These are phyloP conservation scores for Leishmania lainsoni DNA, from an alignment of 208 protist genomes.

Conservation along the genomic window DNA sequence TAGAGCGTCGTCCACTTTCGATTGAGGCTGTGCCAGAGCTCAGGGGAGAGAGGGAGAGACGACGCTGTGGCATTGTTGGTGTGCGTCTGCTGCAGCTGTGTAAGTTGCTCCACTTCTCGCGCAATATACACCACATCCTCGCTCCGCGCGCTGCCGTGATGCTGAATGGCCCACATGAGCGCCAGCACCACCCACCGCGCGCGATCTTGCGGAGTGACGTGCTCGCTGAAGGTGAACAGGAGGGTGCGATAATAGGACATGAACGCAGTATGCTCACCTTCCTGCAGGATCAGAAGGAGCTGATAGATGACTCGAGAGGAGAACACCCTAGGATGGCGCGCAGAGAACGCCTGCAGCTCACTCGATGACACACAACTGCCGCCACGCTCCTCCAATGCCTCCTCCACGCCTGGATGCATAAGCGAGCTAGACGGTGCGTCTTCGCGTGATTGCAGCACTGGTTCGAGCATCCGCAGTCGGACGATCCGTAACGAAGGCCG, in stretches of 20 bases:
- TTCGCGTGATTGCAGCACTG: background rate
- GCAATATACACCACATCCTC: slow-evolving; percentile 47
- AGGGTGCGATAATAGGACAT: slow-evolving; percentile 70
- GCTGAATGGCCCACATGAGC: slow-evolving; percentile 36
- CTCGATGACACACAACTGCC: background rate
- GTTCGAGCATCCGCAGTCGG: background rate
- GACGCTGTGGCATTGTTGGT: background rate
- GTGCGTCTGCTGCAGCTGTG: slow-evolving; percentile 16
- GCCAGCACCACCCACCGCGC: slow-evolving; percentile 49
- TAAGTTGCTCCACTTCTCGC: slow-evolving; percentile 43
- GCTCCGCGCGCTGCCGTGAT: slow-evolving; percentile 13
- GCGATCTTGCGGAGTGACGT: slow-evolving; percentile 33
- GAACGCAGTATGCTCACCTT: slow-evolving; percentile 62
- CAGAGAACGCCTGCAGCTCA: background rate
- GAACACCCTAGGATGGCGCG: slow-evolving; percentile 18
- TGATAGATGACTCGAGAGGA: slow-evolving; percentile 62
- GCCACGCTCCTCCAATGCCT: background rate
- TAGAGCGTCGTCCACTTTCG: slow-evolving; percentile 44
- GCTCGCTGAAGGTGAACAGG: slow-evolving; percentile 27
- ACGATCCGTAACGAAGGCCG: background rate
- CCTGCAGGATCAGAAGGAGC: slow-evolving; percentile 71
- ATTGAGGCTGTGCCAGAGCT: slow-evolving; percentile 34
- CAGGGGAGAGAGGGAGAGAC: slow-evolving; percentile 11
- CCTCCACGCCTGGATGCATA: background rate
- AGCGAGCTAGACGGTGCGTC: background rate